These are phyloP conservation scores for Lecanoromycetidae sp. DNA, from an alignment of 2,329 filamentous ascomycete genomes.

Conservation along the genomic window DNA sequence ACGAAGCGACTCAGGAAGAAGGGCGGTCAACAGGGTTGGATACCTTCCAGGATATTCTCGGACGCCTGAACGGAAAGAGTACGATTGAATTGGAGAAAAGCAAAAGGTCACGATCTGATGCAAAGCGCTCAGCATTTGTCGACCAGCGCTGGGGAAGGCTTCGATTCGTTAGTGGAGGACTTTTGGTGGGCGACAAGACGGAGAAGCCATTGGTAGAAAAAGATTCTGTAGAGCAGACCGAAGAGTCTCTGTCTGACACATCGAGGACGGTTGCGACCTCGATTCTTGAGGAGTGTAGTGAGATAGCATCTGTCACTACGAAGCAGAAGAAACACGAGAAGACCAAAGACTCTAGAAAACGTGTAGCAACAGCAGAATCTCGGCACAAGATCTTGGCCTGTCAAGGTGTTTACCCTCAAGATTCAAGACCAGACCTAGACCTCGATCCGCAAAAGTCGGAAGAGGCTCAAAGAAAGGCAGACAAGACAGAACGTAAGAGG, in stretches of 20 bases:
- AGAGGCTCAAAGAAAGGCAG: slow-evolving; percentile 24
- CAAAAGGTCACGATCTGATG: slow-evolving; percentile 52
- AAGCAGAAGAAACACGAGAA: not conserved
- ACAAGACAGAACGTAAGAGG: slow-evolving; percentile 15
- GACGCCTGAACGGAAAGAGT: slow-evolving; percentile 77
- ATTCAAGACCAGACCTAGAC: too few relatives aligned
- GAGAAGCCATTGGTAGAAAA: not conserved
- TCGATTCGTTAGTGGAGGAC: slow-evolving; percentile 77
- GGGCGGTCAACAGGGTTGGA: slow-evolving; percentile 71
- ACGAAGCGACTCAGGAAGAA: slow-evolving; percentile 53
- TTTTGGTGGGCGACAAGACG: slow-evolving; percentile 35
- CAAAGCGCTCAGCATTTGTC: slow-evolving; percentile 62
- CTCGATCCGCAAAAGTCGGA: slow-evolving; percentile 13
- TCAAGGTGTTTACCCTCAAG: too few relatives aligned
- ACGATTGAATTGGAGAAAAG: slow-evolving; percentile 62
- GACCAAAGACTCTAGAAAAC: not conserved
- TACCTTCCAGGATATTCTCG: slow-evolving; percentile 73
- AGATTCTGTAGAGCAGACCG: not conserved
- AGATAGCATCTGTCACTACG: too few relatives aligned
- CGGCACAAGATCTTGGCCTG: too few relatives aligned
- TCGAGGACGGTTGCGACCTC: not conserved
- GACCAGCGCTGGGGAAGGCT: slow-evolving; percentile 66
- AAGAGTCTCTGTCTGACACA: too few relatives aligned
- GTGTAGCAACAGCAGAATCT: not conserved
- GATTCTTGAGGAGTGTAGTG: not conserved